Evolutionary conservation across 768 basidiomycete species (phyloP).

Genomic region (Rhizopogon vesiculosus): DNA sequence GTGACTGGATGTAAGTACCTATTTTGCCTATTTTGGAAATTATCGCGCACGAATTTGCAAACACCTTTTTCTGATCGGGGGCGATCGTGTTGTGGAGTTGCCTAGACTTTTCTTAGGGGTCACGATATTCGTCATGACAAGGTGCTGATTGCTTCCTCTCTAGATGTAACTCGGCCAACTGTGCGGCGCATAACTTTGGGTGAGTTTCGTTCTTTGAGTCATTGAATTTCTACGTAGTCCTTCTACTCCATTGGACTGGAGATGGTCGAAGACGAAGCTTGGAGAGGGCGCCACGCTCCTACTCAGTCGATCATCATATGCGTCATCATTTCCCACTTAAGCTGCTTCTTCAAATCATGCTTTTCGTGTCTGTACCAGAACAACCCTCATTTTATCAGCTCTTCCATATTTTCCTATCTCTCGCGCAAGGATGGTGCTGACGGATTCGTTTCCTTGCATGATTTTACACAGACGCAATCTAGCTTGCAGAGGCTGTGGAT

Average conservation of each 20-base stretch:
- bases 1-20: constrained; percentile 71
- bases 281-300: neutral
- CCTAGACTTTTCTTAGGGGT: constrained; percentile 4
- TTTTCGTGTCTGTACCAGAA: neutral
- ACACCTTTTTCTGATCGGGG: constrained; percentile 5
- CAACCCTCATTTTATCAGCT: neutral
- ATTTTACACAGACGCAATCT: constrained; percentile 65
- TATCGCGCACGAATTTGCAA: constrained; percentile 5
- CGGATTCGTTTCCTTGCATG: constrained; percentile 44
- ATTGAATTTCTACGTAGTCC: neutral
- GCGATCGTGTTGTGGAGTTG: neutral
- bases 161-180: constrained; percentile 65
- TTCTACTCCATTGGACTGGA: neutral
- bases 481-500: constrained; percentile 74
- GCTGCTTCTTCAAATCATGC: constrained; percentile 20
- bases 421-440: constrained; percentile 33
- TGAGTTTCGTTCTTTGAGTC: constrained; percentile 34
- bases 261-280: neutral
- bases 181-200: constrained; percentile 85
- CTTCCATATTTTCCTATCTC: constrained; percentile 10
- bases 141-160: constrained; percentile 10
- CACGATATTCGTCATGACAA: constrained; percentile 4
- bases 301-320: constrained; percentile 3
- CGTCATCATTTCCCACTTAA: constrained; percentile 16
- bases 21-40: constrained; percentile 10